Evolutionary conservation across 1,139 yeast genomes (phyloP), one percentile per base, ranked within the genome.

Genomic region (Suhomyces anneliseae): DNA sequence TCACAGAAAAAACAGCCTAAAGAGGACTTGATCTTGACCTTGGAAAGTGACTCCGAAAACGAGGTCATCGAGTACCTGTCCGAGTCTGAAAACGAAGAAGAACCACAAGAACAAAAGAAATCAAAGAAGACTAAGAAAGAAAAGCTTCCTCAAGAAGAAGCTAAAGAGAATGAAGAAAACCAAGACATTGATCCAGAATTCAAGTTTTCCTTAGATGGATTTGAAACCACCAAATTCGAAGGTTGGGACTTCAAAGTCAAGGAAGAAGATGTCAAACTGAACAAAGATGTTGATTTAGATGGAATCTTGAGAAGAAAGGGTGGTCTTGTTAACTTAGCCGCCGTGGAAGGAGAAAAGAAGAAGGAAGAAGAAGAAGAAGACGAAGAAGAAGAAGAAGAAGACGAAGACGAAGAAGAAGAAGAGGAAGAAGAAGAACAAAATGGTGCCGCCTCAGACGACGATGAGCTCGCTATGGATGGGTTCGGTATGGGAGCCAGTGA

Each of bases 201-300:
- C 62, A 74, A 78, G 31, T 82, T 90, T 55, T 78, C 79, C 12
- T 69, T 82, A 27, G 95, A 85, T 19, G 83, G 81, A 29, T 80
- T 74, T 36, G 83, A 78, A 32, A 64, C 75, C 2, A 60, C 72
- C 3, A 61, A 72, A 14, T 82, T 86, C 46, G 82, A 81, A 41
- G 96, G 96, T 4, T 90, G 97, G 97, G 90, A 89, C 55, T 88
- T 89, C 62, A 80, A 74, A 39, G 79, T 78, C 12, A 80, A 75
- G 44, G 71, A 68, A n/a, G 66, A 68, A 33, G 62, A 60, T 32
- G 50, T 29, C 43, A 52, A 46, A 10, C 57, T 52, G 7, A 77
- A 65, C 54, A 82, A 78, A 54, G 89, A 83, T 48, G 96, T 90
- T n/a, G 95, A 90, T 69, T 74, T 90, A 55, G 97, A 90, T 60